These are phyloP conservation scores for Neoscytalidium dimidiatum DNA, from an alignment of 2,329 filamentous ascomycete species.

Conservation along the genomic window DNA sequence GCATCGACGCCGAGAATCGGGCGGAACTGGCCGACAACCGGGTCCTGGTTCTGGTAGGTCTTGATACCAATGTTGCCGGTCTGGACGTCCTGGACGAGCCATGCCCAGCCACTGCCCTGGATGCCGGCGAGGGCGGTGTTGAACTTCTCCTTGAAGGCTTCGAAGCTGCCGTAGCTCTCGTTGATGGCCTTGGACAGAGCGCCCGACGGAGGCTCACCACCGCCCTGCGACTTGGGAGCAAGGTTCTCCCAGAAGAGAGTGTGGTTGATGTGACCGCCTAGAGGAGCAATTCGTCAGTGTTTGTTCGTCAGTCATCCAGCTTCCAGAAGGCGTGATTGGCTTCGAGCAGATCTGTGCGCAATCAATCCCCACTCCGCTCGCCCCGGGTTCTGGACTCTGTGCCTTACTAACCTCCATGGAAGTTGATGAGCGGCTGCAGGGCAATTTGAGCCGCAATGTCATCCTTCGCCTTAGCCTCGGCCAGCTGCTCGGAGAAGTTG, in stretches of 20 bases:
- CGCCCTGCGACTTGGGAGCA: constrained; percentile 66
- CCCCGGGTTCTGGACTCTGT: not conserved
- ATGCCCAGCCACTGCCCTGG: constrained; percentile 66
- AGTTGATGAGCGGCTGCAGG: constrained; percentile 62
- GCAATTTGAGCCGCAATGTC: constrained; percentile 58
- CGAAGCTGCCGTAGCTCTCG: constrained; percentile 59
- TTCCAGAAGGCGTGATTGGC: not conserved
- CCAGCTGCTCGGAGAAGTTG: constrained; percentile 71
- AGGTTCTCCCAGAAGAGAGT: constrained; percentile 71
- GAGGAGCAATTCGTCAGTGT: not conserved
- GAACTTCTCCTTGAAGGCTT: constrained; percentile 63
- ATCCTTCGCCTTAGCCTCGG: constrained; percentile 55
- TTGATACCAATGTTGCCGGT: constrained; percentile 63
- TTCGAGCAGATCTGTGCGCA: constrained; percentile 1
- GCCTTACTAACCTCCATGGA: constrained; percentile 57
- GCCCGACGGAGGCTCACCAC: constrained; percentile 63
- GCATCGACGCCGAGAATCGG: constrained; percentile 89
- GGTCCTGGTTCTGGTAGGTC: constrained; percentile 85
- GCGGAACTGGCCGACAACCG: constrained; percentile 78
- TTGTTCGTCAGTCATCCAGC: not conserved
- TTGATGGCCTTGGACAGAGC: constrained; percentile 61
- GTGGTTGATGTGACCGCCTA: constrained; percentile 67
- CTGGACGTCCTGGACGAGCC: constrained; percentile 64
- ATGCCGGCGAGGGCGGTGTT: constrained; percentile 65
- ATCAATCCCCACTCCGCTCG: not conserved